Percentiles rank a stretch among this genome's conserved stretches.
Conservation (phyloP, 257 asterid species). For the Solanum tarapatanum region DNA sequence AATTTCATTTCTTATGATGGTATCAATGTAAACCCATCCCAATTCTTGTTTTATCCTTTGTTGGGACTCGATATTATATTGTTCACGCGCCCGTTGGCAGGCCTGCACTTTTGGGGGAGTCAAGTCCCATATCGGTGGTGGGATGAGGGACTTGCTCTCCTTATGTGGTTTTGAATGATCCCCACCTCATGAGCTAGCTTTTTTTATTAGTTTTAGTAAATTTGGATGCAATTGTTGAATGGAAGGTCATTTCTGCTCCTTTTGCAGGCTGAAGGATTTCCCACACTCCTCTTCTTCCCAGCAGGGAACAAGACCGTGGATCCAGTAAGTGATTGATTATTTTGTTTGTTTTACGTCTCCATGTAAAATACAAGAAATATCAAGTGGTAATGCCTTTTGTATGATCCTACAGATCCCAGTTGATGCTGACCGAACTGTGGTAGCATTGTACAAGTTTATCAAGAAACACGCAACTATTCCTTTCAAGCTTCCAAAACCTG, state of each 20-base stretch:
- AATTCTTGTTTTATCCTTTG: not conserved
- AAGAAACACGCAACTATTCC: conserved; percentile 80
- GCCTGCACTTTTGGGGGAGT: not conserved
- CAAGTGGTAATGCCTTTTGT: not conserved
- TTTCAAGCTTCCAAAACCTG: conserved; percentile 68
- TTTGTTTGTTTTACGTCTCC: not conserved
- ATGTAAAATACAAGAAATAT: not conserved
- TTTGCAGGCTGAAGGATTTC: conserved; percentile 86
- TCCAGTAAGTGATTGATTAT: conserved; percentile 48
- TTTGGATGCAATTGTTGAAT: not conserved
- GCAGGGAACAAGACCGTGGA: conserved; percentile 73
- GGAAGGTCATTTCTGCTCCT: not conserved
- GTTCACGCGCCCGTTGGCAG: not conserved
- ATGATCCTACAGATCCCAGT: conserved; percentile 47
- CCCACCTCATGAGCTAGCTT: not conserved
- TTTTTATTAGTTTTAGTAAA: not conserved
- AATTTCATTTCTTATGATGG: not conserved
- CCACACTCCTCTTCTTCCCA: conserved; percentile 86
- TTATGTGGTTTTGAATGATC: not conserved
- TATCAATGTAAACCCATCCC: not conserved
- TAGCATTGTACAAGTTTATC: conserved; percentile 72
- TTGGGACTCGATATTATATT: not conserved
- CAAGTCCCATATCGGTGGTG: not conserved
- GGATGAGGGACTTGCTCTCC: not conserved
- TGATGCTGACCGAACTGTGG: conserved; percentile 72